phyloP scores from a whole-genome alignment of 1,284 basidiomycete species.

The Pterulicium gracile region DNA sequence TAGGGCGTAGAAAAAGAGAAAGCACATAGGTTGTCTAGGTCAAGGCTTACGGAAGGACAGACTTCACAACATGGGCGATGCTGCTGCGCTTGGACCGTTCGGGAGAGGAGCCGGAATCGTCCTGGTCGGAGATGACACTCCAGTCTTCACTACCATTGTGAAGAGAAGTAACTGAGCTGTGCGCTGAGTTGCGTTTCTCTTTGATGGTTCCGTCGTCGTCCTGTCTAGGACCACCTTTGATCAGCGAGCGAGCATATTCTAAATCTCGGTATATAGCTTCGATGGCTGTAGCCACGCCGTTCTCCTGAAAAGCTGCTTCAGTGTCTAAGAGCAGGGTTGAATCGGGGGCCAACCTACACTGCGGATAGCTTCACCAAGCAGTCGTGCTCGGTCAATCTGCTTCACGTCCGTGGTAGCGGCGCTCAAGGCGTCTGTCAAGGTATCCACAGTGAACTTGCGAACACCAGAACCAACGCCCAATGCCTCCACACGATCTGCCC shows the following conservation, averaged over 20 bases:
- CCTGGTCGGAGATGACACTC: slow-evolving; percentile 72
- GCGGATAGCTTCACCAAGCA: slow-evolving; percentile 79
- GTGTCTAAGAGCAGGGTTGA: slow-evolving; percentile 1
- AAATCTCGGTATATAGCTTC: slow-evolving; percentile 90
- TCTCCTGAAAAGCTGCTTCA: slow-evolving; percentile 46
- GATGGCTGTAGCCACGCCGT: slow-evolving; percentile 80
- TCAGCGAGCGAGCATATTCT: slow-evolving; percentile 76
- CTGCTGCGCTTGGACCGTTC: slow-evolving; percentile 43
- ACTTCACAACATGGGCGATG: slow-evolving; percentile 47
- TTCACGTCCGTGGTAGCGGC: slow-evolving; percentile 80
- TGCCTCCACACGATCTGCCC: slow-evolving; percentile 90
- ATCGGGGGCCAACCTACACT: slow-evolving; percentile 34
- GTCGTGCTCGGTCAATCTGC: slow-evolving; percentile 77
- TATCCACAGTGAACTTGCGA: slow-evolving; percentile 74
- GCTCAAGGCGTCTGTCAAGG: slow-evolving; percentile 66
- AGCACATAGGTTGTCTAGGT: too few species aligned
- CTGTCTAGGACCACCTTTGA: slow-evolving; percentile 41
- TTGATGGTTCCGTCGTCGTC: slow-evolving; percentile 29
- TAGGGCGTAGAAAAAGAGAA: slow-evolving; percentile 31
- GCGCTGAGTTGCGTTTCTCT: background rate
- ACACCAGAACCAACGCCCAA: slow-evolving; percentile 84
- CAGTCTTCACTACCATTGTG: slow-evolving; percentile 61
- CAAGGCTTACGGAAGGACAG: slow-evolving; percentile 52
- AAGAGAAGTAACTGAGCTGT: slow-evolving; percentile 20
- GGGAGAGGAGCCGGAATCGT: slow-evolving; percentile 34